Conservation (phyloP, 495 filamentous ascomycete genomes). For the Ramalina intermedia region DNA sequence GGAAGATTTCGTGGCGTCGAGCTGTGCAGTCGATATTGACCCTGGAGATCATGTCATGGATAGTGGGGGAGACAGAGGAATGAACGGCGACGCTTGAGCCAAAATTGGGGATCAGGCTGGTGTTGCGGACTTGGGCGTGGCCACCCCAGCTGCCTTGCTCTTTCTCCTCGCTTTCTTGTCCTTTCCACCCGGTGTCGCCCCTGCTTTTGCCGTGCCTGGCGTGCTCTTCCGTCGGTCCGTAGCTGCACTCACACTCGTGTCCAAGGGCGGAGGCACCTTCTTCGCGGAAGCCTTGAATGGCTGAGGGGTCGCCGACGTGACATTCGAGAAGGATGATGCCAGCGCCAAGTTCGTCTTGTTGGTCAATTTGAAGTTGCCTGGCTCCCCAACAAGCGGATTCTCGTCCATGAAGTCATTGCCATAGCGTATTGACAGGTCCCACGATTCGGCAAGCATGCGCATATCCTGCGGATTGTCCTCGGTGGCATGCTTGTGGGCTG, state of each 20-base stretch:
- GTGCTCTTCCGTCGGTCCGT: neutral
- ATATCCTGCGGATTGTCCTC: conserved; percentile 28
- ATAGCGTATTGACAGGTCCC: conserved; percentile 47
- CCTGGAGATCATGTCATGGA: conserved; percentile 22
- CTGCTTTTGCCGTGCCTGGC: conserved; percentile 11
- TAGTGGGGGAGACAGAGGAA: neutral
- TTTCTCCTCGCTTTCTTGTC: conserved; percentile 17
- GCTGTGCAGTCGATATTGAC: conserved; percentile 67
- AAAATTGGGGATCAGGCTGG: neutral
- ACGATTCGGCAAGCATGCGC: conserved; percentile 51
- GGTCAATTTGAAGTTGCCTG: conserved; percentile 69
- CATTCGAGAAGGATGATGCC: conserved; percentile 3
- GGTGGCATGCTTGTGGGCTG: conserved; percentile 1
- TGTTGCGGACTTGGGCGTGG: conserved; percentile 11
- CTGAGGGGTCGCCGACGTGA: conserved; percentile 1
- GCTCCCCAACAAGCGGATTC: conserved; percentile 71
- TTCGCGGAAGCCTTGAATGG: conserved; percentile 5
- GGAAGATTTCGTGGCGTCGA: conserved; percentile 89
- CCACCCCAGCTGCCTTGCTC: conserved; percentile 13
- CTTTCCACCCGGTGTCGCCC: conserved; percentile 11
- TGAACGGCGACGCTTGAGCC: neutral
- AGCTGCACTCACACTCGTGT: conserved; percentile 5
- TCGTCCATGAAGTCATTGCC: conserved; percentile 84
- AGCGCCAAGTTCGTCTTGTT: conserved; percentile 23
- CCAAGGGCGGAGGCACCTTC: conserved; percentile 9